A percentile compares a stretch with the other conserved stretches of the same genome.
These are phyloP conservation scores for Blumeria graminis DNA, from an alignment of 2,329 filamentous ascomycete species.

Conservation along the genomic window DNA sequence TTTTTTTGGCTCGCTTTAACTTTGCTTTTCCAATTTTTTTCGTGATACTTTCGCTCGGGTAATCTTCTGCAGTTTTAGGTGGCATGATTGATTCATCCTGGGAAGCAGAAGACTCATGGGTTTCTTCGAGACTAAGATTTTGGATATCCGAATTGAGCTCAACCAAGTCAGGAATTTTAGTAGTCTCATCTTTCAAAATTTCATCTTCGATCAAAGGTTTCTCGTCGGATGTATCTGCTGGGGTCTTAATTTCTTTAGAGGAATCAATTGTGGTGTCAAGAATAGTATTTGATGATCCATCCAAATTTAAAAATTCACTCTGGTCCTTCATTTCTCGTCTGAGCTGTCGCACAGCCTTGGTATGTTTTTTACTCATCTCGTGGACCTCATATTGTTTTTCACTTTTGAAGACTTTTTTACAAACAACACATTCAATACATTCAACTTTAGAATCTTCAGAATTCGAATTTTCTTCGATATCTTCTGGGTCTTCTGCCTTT, in stretches of 20 bases:
- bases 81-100: background rate
- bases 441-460: conserved; percentile 29
- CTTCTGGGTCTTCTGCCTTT: conserved; percentile 26
- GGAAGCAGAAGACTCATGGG: background rate
- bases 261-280: background rate
- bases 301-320: conserved; percentile 34
- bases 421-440: conserved; percentile 51
- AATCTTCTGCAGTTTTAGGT: background rate
- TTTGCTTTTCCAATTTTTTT: conserved; percentile 26
- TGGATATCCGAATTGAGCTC: too few species aligned
- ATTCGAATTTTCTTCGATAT: conserved; percentile 17
- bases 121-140: too few species aligned
- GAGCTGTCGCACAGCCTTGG: conserved; percentile 62
- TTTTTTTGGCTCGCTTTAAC: conserved; percentile 25
- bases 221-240: too few species aligned
- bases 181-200: conserved; percentile 2
- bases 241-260: background rate
- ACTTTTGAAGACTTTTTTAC: conserved; percentile 65
- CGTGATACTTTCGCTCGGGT: background rate
- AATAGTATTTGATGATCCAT: conserved; percentile 6
- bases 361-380: conserved; percentile 89
- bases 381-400: conserved; percentile 80
- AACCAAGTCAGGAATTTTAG: background rate
- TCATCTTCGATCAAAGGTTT: background rate
- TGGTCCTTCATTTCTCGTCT: conserved; percentile 66